A percentile compares a stretch with the other conserved stretches of the same genome.
Conservation (phyloP, 2,329 filamentous ascomycete genomes). For the Delphinella strobiligena region DNA sequence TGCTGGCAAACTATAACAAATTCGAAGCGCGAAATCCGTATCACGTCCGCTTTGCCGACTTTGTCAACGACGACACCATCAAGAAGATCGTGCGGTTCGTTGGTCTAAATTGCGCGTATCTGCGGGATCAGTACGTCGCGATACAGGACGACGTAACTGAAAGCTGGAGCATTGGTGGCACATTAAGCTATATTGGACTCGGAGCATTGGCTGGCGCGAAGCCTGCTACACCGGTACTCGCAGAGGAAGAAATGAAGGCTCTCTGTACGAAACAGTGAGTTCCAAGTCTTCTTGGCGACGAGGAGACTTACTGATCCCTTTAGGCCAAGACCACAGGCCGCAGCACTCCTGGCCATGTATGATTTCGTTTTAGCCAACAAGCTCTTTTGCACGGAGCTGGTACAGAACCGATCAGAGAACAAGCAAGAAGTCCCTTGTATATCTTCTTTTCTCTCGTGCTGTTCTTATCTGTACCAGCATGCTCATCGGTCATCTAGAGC, state of each 20-base stretch:
- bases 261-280: constrained; percentile 69
- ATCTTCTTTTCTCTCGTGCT: constrained; percentile 70
- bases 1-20: constrained; percentile 97
- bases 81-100: constrained; percentile 68
- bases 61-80: constrained; percentile 84
- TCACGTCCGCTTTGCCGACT: constrained; percentile 80
- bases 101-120: constrained; percentile 54
- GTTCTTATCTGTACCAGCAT: constrained; percentile 88
- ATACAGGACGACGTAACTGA: constrained; percentile 85
- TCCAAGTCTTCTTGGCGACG: neutral
- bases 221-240: constrained; percentile 47
- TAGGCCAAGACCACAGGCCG: constrained; percentile 68
- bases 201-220: constrained; percentile 57
- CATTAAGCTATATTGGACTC: constrained; percentile 74
- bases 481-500: constrained; percentile 72
- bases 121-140: constrained; percentile 67
- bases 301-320: constrained; percentile 11
- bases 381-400: constrained; percentile 77
- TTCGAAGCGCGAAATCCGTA: constrained; percentile 98
- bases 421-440: constrained; percentile 63
- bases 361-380: constrained; percentile 94
- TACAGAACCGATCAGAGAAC: constrained; percentile 44
- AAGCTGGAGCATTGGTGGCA: constrained; percentile 72
- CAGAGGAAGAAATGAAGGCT: constrained; percentile 68
- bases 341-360: constrained; percentile 73